These are phyloP conservation scores for Colletotrichum sidae DNA, from an alignment of 2,329 filamentous ascomycete species.

Conservation along the genomic window DNA sequence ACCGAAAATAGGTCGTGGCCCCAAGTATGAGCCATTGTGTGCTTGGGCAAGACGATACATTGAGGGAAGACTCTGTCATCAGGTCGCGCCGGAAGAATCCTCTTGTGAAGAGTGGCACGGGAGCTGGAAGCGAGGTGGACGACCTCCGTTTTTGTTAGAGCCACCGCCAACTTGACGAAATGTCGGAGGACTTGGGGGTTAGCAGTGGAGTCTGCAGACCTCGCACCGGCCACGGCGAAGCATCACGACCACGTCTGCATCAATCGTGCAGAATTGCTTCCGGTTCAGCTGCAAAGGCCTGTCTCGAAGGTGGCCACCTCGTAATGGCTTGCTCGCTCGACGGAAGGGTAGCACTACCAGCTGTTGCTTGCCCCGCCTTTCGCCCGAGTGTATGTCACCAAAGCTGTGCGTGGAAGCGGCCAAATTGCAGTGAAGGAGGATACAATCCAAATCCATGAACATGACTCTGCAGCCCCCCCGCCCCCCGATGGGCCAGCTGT, in stretches of 20 bases:
- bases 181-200: slow-evolving; percentile 3
- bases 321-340: neutral
- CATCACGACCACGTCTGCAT: slow-evolving; percentile 1
- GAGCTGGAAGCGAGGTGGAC: neutral
- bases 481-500: neutral
- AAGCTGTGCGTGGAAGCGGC: too few species aligned
- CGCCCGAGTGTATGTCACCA: neutral
- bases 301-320: slow-evolving; percentile 7
- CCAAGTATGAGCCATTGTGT: neutral
- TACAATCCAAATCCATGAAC: neutral
- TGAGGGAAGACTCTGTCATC: neutral
- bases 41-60: slow-evolving; percentile 2
- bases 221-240: neutral
- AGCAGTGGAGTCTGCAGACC: slow-evolving; percentile 6
- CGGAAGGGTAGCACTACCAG: neutral
- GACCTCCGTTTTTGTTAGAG: slow-evolving; percentile 22
- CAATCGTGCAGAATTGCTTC: neutral
- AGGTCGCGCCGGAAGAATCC: neutral
- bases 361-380: neutral
- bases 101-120: slow-evolving; percentile 1
- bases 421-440: neutral
- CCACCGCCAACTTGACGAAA: slow-evolving; percentile 11
- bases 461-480: slow-evolving; percentile 4
- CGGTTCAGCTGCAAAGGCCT: neutral
- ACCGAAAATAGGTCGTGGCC: slow-evolving; percentile 11